phyloP scores from a whole-genome alignment of 257 asterid species.

The Solanum paucissectum region DNA sequence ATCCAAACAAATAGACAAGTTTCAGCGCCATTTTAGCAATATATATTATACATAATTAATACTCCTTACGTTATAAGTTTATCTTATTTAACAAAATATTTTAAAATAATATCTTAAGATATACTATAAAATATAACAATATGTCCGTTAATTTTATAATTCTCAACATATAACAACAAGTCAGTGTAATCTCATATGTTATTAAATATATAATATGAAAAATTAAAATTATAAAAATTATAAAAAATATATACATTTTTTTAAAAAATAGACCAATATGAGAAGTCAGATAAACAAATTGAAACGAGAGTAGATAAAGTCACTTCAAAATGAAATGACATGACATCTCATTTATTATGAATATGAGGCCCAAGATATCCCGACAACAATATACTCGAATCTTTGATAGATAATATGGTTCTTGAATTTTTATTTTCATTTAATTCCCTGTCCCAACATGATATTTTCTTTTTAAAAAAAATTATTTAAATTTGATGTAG shows the following conservation, averaged over 20 bases:
- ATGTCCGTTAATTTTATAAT: no score
- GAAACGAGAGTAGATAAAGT: neutral
- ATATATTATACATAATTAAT: neutral
- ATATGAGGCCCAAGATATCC: neutral
- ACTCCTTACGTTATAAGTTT: neutral
- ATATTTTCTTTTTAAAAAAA: neutral
- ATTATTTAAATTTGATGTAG: neutral
- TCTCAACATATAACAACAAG: neutral
- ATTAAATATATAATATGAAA: neutral
- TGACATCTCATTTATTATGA: neutral
- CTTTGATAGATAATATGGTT: neutral
- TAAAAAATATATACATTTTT: no score
- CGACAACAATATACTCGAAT: neutral
- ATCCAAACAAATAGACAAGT: neutral
- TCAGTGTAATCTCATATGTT: neutral
- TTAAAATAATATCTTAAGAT: no score
- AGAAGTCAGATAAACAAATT: neutral
- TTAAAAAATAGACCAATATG: no score
- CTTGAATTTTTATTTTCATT: neutral
- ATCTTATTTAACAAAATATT: no score
- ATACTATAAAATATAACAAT: no score
- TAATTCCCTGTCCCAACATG: neutral
- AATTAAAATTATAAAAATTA: neutral
- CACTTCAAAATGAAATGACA: neutral
- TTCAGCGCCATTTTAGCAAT: neutral